Evolutionary conservation across 1,284 basidiomycete genomes (phyloP).

Genomic region (Phenoliferia sp.): DNA sequence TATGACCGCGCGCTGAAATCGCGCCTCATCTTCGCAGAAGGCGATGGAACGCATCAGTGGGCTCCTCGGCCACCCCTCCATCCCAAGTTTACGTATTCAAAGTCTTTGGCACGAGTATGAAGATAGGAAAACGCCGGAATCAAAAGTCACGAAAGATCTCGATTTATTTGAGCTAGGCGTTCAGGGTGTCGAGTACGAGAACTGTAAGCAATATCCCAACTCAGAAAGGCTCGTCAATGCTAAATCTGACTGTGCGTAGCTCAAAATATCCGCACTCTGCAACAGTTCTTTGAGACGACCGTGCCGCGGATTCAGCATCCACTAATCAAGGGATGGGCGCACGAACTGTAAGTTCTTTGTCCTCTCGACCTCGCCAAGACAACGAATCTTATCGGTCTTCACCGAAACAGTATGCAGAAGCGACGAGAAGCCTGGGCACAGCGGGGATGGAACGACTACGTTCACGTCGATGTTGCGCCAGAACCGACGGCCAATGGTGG

Average conservation of each 20-base stretch:
- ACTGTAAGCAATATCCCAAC: slow-evolving; percentile 40
- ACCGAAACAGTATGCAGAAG: slow-evolving; percentile 16
- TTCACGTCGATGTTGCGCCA: background rate
- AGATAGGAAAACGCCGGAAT: slow-evolving; percentile 68
- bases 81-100: slow-evolving; percentile 68
- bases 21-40: slow-evolving; percentile 49
- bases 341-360: slow-evolving; percentile 13
- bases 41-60: slow-evolving; percentile 90
- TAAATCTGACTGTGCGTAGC: slow-evolving; percentile 8
- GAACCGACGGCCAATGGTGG: background rate
- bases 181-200: slow-evolving; percentile 53
- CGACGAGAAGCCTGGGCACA: slow-evolving; percentile 18
- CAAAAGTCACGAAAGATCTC: slow-evolving; percentile 90
- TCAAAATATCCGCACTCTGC: slow-evolving; percentile 17
- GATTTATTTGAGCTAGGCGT: slow-evolving; percentile 90
- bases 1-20: background rate
- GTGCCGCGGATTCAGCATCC: slow-evolving; percentile 27
- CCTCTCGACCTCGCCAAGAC: background rate
- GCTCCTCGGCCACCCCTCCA: slow-evolving; percentile 70
- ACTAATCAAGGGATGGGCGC: slow-evolving; percentile 27
- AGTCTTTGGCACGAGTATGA: slow-evolving; percentile 93
- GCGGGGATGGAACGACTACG: slow-evolving; percentile 22
- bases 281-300: slow-evolving; percentile 32
- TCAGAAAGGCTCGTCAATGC: background rate
- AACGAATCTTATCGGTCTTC: background rate